Base-by-base conservation (phyloP, 495 filamentous ascomycete genomes). In the Tuber brumale region DNA sequence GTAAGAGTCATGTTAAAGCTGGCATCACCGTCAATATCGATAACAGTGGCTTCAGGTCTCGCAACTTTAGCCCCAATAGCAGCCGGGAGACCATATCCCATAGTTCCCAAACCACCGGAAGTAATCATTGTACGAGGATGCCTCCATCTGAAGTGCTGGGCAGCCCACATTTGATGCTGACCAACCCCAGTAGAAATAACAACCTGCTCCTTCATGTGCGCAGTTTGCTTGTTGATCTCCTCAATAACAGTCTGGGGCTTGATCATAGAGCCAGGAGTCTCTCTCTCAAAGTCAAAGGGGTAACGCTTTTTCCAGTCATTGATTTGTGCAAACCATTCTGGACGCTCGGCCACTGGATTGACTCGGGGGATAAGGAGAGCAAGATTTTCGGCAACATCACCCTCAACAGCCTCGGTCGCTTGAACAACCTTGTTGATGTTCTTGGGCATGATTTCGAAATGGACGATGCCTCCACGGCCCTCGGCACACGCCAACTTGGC, bases 151-250 rank as follows among this genome's bases (percentile, higher is more conserved):
- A 92, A 98, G 85, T 97, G 93, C 85, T 98, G 94, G 14, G 94
- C 94, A 12, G 92, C 86, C 95, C 95, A 97, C 95, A 98, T 97
- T 85, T 97, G 95, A 83, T 97, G 94, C 83, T 97, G 94, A 46
- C 95, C 94, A 45, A 97, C 94, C 80, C 94, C 94, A 1, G 94
- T 97, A 8, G 93, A 85, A 82, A 98, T 95, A 82, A 95, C 89
- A 19, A 92, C 95, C 73, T 89, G 86, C 18, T 95, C 86, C 83
- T 97, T 95, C 74, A 90, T 89, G 78, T 89, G 80, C 3, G 88
- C 89, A 1, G 92, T 93, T 27, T 94, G 86, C 39, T 91, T 88
- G 82, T 89, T 93, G 51, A 97, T 89, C 81, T 91, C 91, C 82
- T 94, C 89, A 73, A 98, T 94, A 73, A 97, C 86, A 31, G 89